phyloP scores from a whole-genome alignment of 164 flowering plant genomes.

The Nymphaea colorata region DNA sequence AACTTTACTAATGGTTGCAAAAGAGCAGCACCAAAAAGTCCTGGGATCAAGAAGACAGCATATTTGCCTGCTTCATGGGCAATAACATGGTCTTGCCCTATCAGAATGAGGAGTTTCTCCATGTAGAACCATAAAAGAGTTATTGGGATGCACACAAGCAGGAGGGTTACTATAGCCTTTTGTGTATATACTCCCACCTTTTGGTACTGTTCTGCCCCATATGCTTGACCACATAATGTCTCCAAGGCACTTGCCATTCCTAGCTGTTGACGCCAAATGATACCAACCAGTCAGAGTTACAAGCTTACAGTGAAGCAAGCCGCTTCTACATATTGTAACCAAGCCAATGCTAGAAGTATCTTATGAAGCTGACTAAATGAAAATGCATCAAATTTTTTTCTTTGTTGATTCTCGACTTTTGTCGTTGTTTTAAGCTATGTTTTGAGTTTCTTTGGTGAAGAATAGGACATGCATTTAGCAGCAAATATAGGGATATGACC shows the following conservation, averaged over 20 bases:
- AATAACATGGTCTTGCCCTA: conserved; percentile 48
- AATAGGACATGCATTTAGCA: too few relatives aligned
- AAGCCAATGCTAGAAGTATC: too few relatives aligned
- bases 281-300: too few relatives aligned
- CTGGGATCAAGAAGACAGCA: conserved; percentile 31
- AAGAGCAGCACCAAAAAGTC: conserved; percentile 33
- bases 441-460: too few relatives aligned
- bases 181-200: conserved; percentile 31
- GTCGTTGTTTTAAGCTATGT: too few relatives aligned
- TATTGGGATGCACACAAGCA: conserved; percentile 30
- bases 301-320: too few relatives aligned
- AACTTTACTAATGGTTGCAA: conserved; percentile 32
- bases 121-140: conserved; percentile 34
- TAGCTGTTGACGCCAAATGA: conserved; percentile 14
- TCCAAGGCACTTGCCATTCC: conserved; percentile 54
- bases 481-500: too few relatives aligned
- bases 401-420: too few relatives aligned
- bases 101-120: conserved; percentile 26
- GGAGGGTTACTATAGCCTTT: conserved; percentile 29
- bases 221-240: conserved; percentile 54
- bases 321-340: too few relatives aligned
- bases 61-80: conserved; percentile 40
- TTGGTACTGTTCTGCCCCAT: conserved; percentile 45
- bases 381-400: too few relatives aligned
- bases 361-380: too few relatives aligned